phyloP scores from a whole-genome alignment of 306 rosid genomes.

The Hippophae tibetana region DNA sequence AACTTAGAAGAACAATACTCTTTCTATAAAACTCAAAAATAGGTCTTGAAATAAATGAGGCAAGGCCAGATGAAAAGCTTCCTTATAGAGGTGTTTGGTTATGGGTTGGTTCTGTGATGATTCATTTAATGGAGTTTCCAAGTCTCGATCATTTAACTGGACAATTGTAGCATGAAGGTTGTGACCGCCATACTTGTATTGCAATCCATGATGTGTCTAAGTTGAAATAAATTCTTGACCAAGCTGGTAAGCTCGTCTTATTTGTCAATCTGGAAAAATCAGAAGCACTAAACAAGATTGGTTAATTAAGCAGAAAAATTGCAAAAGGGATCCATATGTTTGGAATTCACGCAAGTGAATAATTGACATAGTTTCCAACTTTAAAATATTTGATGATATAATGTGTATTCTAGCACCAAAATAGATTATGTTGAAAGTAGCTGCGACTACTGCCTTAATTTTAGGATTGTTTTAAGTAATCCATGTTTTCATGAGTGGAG shows the following conservation, averaged over 20 bases:
- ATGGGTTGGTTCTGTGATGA: conserved; percentile 96
- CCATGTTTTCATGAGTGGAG: no score
- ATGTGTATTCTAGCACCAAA: not conserved
- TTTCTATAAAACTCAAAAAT: not conserved
- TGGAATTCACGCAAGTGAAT: conserved; percentile 80
- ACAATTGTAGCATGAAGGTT: conserved; percentile 76
- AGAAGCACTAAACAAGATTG: not conserved
- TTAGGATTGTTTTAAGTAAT: no score
- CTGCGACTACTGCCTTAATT: no score
- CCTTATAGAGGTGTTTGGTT: conserved; percentile 96
- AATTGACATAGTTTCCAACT: conserved; percentile 20
- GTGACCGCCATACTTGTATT: conserved; percentile 82
- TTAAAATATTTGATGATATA: not conserved
- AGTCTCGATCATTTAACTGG: conserved; percentile 88
- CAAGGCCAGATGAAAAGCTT: conserved; percentile 90
- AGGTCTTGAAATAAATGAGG: conserved; percentile 89
- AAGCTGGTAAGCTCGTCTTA: conserved; percentile 48
- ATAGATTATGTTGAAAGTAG: no score
- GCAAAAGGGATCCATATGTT: conserved; percentile 75
- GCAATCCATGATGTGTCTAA: conserved; percentile 67
- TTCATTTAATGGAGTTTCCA: conserved; percentile 96
- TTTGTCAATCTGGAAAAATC: not conserved
- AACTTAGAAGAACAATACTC: not conserved
- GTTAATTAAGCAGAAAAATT: conserved; percentile 29
- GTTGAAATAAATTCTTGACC: conserved; percentile 68